Percentiles rank a stretch among this genome's conserved stretches.
phyloP scores from a whole-genome alignment of 2,329 filamentous ascomycete genomes.

The Pyrenochaeta sp. region DNA sequence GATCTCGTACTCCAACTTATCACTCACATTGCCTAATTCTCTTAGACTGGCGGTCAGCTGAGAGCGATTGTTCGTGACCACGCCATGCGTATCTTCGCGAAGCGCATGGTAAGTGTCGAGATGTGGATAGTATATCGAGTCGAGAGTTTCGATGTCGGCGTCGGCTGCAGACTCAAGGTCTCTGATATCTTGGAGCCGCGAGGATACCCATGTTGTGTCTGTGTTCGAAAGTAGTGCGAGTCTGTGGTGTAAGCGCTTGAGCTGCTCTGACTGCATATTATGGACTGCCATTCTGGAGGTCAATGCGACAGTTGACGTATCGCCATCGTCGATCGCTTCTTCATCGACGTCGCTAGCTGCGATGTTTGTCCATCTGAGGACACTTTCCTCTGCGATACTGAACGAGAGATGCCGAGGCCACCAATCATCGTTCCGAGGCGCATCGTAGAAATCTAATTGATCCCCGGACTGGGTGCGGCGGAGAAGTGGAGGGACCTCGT shows the following conservation, averaged over 20 bases:
- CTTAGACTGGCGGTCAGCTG: slow-evolving; percentile 75
- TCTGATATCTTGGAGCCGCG: slow-evolving; percentile 65
- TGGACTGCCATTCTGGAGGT: slow-evolving; percentile 47
- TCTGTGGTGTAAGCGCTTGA: slow-evolving; percentile 68
- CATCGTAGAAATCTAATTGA: slow-evolving; percentile 37
- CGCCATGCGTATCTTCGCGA: slow-evolving; percentile 71
- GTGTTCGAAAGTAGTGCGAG: slow-evolving; percentile 65
- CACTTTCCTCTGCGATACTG: slow-evolving; percentile 76
- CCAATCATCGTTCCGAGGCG: slow-evolving; percentile 63
- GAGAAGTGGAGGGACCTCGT: slow-evolving; percentile 61
- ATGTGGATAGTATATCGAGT: slow-evolving; percentile 75
- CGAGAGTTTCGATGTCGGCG: slow-evolving; percentile 65
- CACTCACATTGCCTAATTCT: slow-evolving; percentile 81
- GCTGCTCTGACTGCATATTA: slow-evolving; percentile 60
- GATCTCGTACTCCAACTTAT: slow-evolving; percentile 93
- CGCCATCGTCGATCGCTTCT: slow-evolving; percentile 33
- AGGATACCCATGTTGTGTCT: slow-evolving; percentile 68
- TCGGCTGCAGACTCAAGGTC: slow-evolving; percentile 69
- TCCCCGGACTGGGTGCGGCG: slow-evolving; percentile 69
- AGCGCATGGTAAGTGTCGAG: slow-evolving; percentile 75
- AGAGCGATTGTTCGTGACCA: slow-evolving; percentile 73
- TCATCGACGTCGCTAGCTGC: slow-evolving; percentile 27
- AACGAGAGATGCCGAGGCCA: slow-evolving; percentile 80
- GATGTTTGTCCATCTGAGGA: slow-evolving; percentile 66
- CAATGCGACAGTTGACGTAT: slow-evolving; percentile 45